Percentiles rank a stretch among this genome's conserved stretches.
Evolutionary conservation across 2,329 filamentous ascomycete species (phyloP).

Genomic region (Nothomitra cinnamomea): DNA sequence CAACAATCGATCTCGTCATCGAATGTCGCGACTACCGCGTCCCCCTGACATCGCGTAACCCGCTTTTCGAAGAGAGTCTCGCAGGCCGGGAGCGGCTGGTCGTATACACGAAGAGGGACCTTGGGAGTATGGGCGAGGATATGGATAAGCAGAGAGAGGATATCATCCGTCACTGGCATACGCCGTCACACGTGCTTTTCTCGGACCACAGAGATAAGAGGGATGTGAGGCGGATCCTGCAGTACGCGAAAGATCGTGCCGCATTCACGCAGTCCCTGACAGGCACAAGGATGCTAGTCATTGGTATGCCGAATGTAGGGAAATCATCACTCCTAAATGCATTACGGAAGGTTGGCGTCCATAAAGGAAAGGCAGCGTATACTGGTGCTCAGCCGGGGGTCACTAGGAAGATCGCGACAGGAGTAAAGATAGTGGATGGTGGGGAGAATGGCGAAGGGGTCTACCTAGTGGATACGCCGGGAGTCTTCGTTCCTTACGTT

Average conservation of each 20-base stretch:
- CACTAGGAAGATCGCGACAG: slow-evolving; percentile 67
- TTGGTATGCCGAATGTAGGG: slow-evolving; percentile 96
- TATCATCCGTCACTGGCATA: slow-evolving; percentile 36
- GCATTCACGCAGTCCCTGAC: slow-evolving; percentile 43
- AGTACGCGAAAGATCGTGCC: slow-evolving; percentile 34
- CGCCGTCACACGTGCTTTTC: slow-evolving; percentile 34
- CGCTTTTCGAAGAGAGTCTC: slow-evolving; percentile 65
- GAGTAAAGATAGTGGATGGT: slow-evolving; percentile 61
- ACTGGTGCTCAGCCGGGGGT: slow-evolving; percentile 82
- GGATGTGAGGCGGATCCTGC: slow-evolving; percentile 30
- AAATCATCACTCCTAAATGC: slow-evolving; percentile 91
- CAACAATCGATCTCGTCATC: slow-evolving; percentile 70
- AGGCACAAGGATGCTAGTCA: slow-evolving; percentile 70
- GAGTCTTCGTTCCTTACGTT: slow-evolving; percentile 89
- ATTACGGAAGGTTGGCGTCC: slow-evolving; percentile 52
- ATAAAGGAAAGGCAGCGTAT: slow-evolving; percentile 49
- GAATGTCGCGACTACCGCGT: slow-evolving; percentile 91
- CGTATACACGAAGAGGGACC: slow-evolving; percentile 81
- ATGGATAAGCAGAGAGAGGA: slow-evolving; percentile 30
- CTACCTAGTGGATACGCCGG: slow-evolving; percentile 81
- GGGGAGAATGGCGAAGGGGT: slow-evolving; percentile 41
- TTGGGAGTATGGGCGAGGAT: slow-evolving; percentile 35
- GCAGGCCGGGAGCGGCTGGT: slow-evolving; percentile 58
- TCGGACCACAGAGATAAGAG: slow-evolving; percentile 29
- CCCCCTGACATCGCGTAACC: slow-evolving; percentile 78